Evolutionary conservation across 306 rosid species (phyloP), one percentile per base, ranked within the genome.

Genomic region (Trifolium pratense): DNA sequence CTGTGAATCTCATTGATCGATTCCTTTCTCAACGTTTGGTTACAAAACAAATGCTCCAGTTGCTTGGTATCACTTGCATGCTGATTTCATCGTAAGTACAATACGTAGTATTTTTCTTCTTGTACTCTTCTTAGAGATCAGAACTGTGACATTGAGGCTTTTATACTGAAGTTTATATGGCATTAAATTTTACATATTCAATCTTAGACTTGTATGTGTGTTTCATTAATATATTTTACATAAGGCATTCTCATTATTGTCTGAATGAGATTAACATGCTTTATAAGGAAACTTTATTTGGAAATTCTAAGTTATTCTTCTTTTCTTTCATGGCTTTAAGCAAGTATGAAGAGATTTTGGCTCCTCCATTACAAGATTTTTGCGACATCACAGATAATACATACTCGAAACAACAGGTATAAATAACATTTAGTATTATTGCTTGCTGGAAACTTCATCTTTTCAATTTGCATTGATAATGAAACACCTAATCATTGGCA

Each of bases 21-120:
- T 88, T 84, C 85, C 99, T 94, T 67, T 91, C 97, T 10, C 72
- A 57, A 37, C 84, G 77, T 40, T 80, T 78, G 55, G 72, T 84
- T 59, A 85, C 84, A 49, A 95, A 86, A 65, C 88, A 89, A 66
- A 88, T 80, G 70, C 96, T 95, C 48, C 99, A 95, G 76, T 87
- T 95, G 40, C 80, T 95, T 17, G 99, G 99, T 65, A 89, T 95
- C 61, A 75, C 96, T 60, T 83, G 97, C 88, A 87, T 90, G 99
- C 82, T 91, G 67, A 86, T 91, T 72, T 87, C 99, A 67, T 91
- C 99, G 99, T 95, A 85, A 91, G 99, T 88, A 52, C 48, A 69
- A 18, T 51, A 49, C 15, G 6, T 34, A 6, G 37, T 34, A 34
- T 34, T 26, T 26, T 26, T 26, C 31, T 26, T 3, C 31, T 26